Base-by-base conservation (phyloP, 192 early-diverging fungal species). In the Dissophora ornata region DNA sequence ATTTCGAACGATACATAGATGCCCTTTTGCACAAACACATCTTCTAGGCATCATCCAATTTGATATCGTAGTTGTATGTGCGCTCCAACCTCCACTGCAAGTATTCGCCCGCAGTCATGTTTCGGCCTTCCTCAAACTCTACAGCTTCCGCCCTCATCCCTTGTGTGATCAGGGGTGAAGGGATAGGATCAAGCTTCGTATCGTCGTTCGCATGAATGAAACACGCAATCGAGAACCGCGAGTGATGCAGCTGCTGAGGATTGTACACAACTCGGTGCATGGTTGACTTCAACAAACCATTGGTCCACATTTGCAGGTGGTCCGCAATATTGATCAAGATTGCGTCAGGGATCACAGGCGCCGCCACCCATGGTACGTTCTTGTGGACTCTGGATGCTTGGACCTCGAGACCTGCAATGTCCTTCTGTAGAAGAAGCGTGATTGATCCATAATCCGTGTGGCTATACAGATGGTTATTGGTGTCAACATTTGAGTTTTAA, bases 361-460 rank as follows among this genome's bases (percentile, higher is more conserved):
- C 90, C 2, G 86, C 59, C 8, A 91, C 80, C 89, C 89, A 92
- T 11, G 75, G 55, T 5, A 55, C 74, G 33, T 67, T 34, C 32
- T 71, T 70, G 36, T 79, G 57, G 13, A 56, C 54, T 13, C 80
- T 60, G 22, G 60, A 71, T 10, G 80, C 67, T 62, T 85, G 81
- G 6, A 88, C 80, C 59, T 88, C 87, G 26, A 88, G 68, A 19
- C 87, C 87, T 28, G 84, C 81, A 40, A 86, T 77, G 47, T 89
- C 85, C 62, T 89, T 82, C 71, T 91, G 91, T 65, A 91, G 90
- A 30, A 92, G 59, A 4, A 91, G 53, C 7, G 90, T 91, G 21
- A 92, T 62, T 0, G 86, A 85, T 7, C 91, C 91, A 68, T 92
- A 92, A 65, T 92, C 91, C 1, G 90, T 85, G 26, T 89, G 86